Evolutionary conservation across 2,329 filamentous ascomycete species (phyloP).

Genomic region (Penicillium sp.): DNA sequence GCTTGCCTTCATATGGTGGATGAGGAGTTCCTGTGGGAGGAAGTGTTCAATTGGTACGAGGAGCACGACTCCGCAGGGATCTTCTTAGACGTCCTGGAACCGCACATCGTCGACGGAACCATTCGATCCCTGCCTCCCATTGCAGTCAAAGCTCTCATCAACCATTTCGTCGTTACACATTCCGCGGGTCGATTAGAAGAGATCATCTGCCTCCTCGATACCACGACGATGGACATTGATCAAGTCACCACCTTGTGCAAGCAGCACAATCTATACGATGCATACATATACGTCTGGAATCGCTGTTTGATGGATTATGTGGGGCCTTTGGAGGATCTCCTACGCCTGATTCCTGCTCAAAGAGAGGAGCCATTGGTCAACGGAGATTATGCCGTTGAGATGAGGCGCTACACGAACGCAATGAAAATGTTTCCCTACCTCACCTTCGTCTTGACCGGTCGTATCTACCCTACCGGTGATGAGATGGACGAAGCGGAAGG

Average conservation of each 20-base stretch:
- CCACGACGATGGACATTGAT: slow-evolving; percentile 87
- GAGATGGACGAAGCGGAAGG: slow-evolving; percentile 73
- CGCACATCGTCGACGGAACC: slow-evolving; percentile 78
- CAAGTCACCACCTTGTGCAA: slow-evolving; percentile 90
- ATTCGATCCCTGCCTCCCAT: slow-evolving; percentile 77
- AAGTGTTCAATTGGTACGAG: slow-evolving; percentile 88
- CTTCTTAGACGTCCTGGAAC: slow-evolving; percentile 86
- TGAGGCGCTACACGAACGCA: slow-evolving; percentile 64
- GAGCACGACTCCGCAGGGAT: slow-evolving; percentile 72
- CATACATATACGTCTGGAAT: slow-evolving; percentile 96
- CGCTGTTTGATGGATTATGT: slow-evolving; percentile 86
- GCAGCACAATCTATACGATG: slow-evolving; percentile 89
- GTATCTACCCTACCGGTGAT: slow-evolving; percentile 87
- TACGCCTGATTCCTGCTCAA: slow-evolving; percentile 51
- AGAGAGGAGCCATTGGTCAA: slow-evolving; percentile 33
- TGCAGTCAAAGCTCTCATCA: slow-evolving; percentile 83
- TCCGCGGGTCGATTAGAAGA: slow-evolving; percentile 83
- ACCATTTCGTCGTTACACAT: slow-evolving; percentile 75
- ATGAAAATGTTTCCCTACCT: slow-evolving; percentile 94
- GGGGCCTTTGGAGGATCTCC: slow-evolving; percentile 82
- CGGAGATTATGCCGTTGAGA: slow-evolving; percentile 58
- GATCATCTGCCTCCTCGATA: slow-evolving; percentile 91
- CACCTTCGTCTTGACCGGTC: slow-evolving; percentile 85
- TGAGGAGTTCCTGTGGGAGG: slow-evolving; percentile 83
- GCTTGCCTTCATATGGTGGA: slow-evolving; percentile 80